These are phyloP conservation scores for Amniculicola lignicola DNA, from an alignment of 495 filamentous ascomycete species.

Conservation along the genomic window DNA sequence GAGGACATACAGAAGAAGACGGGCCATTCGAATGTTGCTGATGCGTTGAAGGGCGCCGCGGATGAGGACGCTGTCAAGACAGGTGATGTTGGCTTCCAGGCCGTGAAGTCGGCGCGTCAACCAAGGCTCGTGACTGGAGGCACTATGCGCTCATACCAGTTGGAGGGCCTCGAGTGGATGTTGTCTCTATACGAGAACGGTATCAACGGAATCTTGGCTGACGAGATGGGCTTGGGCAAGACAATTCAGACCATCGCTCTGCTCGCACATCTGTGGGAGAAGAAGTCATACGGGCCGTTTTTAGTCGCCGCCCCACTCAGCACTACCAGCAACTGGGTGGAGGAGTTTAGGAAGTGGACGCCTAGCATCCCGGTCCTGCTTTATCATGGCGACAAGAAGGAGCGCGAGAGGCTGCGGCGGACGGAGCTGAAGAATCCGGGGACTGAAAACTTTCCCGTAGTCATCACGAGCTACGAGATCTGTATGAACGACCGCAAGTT, in stretches of 20 bases:
- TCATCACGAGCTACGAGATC: slow-evolving; percentile 94
- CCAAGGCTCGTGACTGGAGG: slow-evolving; percentile 82
- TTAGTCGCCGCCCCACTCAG: slow-evolving; percentile 86
- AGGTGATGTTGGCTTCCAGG: slow-evolving; percentile 67
- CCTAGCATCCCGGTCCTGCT: slow-evolving; percentile 80
- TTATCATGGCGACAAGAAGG: slow-evolving; percentile 78
- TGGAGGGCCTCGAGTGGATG: slow-evolving; percentile 93
- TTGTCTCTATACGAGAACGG: slow-evolving; percentile 84
- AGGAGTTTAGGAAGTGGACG: slow-evolving; percentile 87
- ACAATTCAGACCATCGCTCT: slow-evolving; percentile 92
- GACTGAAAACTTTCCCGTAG: slow-evolving; percentile 73
- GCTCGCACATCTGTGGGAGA: slow-evolving; percentile 82
- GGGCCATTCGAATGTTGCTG: slow-evolving; percentile 50
- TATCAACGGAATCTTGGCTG: slow-evolving; percentile 89
- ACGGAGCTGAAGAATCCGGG: slow-evolving; percentile 60
- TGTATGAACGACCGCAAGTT: slow-evolving; percentile 83
- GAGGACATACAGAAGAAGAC: slow-evolving; percentile 54
- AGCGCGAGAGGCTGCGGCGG: slow-evolving; percentile 68
- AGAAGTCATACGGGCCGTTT: slow-evolving; percentile 82
- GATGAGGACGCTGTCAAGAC: slow-evolving; percentile 57
- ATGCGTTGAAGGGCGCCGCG: slow-evolving; percentile 55
- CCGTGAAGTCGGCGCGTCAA: slow-evolving; percentile 76
- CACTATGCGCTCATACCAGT: slow-evolving; percentile 87
- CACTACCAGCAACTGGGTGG: slow-evolving; percentile 93
- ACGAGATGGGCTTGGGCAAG: slow-evolving; percentile 97